Evolutionary conservation across 2,329 filamentous ascomycete genomes (phyloP), one percentile per base, ranked within the genome.

Genomic region (Penicillium freii): DNA sequence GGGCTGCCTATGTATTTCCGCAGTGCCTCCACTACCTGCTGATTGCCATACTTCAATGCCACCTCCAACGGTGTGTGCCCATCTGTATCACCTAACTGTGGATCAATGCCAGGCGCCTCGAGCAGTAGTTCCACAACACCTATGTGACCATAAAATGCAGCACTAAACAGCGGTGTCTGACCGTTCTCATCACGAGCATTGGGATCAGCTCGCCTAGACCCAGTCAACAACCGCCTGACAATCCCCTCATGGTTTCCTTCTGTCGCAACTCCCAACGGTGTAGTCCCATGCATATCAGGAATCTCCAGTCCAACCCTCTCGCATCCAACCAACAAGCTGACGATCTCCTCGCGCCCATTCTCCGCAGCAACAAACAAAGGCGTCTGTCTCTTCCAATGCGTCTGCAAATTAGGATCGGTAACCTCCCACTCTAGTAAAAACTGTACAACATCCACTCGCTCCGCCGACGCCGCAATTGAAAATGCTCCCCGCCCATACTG

Each of bases 341-440:
- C 62, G 15, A 64, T 61, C 3, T 56, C 48, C n/a, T 51, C 44
- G 1, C 54, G 48, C 0, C 63, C 63, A 19, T 54, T 25, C 38
- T 58, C 56, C 1, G 58, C 58, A 21, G 64, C 64, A 17, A 53
- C 52, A 40, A 66, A 62, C 40, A 66, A 44, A 11, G 64, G 64
- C 17, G 61, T 60, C 27, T 63, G 57, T 10, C 58, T 60, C 46
- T 57, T 57, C 64, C 64, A 66, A n/a, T 51, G 47, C 31, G 64
- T 62, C 11, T 61, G 52, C 19, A 65, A 40, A 44, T 66, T 66
- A 6, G 64, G 64, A 27, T 66, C 53, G 0, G 63, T 65, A 33
- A 53, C 60, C 7, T 58, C 53, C 64, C 64, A 66, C 6, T 8
- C 13, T 6, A 65, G 34, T n/a, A 66, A 38, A 13, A 51, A 61